Percentiles rank a stretch among this genome's conserved stretches.
phyloP scores from a whole-genome alignment of 1,139 yeast species.

The Yamadazyma blattariae region DNA sequence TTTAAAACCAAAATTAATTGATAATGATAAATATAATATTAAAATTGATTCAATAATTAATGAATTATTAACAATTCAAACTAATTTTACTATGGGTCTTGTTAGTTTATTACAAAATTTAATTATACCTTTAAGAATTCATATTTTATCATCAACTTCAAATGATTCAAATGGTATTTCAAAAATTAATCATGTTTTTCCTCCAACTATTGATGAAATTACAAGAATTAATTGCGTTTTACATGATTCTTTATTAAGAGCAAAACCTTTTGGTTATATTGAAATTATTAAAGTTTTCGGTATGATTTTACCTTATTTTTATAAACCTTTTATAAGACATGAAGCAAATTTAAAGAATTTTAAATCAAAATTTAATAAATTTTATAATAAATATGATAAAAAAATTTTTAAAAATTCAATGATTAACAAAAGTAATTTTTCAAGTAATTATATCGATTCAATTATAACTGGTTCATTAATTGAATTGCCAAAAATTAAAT shows the following conservation, averaged over 20 bases:
- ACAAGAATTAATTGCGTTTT: conserved; percentile 84
- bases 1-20: conserved; percentile 12
- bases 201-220: conserved; percentile 93
- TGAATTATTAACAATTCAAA: conserved; percentile 69
- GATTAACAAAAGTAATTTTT: conserved; percentile 38
- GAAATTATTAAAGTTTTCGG: conserved; percentile 81
- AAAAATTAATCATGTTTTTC: conserved; percentile 73
- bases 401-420: conserved; percentile 33
- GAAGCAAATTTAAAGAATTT: conserved; percentile 64
- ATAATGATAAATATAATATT: conserved; percentile 6
- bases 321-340: conserved; percentile 88
- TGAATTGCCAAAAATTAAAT: conserved; percentile 67
- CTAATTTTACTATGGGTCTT: conserved; percentile 67
- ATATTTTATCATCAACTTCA: conserved; percentile 46
- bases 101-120: conserved; percentile 75
- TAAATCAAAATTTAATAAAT: conserved; percentile 41
- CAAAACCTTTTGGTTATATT: conserved; percentile 62
- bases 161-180: conserved; percentile 54
- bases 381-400: conserved; percentile 43
- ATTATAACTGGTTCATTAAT: conserved; percentile 64
- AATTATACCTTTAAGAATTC: conserved; percentile 73
- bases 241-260: conserved; percentile 68
- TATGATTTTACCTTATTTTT: conserved; percentile 79
- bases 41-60: conserved; percentile 48
- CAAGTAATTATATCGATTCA: conserved; percentile 62